A percentile compares a stretch with the other conserved stretches of the same genome.
Evolutionary conservation across 2,329 filamentous ascomycete species (phyloP).

Genomic region (Rhytidhysteron rufulum): DNA sequence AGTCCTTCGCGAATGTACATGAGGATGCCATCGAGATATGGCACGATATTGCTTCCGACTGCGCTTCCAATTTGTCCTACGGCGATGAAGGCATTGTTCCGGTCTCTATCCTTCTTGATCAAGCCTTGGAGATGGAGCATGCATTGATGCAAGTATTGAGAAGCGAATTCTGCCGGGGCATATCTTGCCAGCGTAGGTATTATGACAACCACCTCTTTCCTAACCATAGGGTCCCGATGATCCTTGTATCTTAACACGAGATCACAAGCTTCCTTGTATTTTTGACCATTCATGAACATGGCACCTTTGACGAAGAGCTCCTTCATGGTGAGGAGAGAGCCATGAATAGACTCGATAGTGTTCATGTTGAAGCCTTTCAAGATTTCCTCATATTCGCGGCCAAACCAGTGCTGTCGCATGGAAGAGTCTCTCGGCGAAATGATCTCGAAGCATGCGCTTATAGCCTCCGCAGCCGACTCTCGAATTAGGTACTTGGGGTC

Average conservation of each 20-base stretch:
- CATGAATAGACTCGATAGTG: conserved; percentile 85
- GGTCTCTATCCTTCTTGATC: conserved; percentile 83
- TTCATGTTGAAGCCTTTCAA: conserved; percentile 70
- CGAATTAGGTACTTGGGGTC: conserved; percentile 89
- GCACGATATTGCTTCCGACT: conserved; percentile 89
- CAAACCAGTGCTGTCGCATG: conserved; percentile 83
- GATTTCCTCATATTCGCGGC: conserved; percentile 84
- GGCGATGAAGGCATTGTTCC: conserved; percentile 91
- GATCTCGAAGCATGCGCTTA: conserved; percentile 93
- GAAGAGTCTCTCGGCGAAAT: conserved; percentile 88
- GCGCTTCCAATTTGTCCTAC: conserved; percentile 96
- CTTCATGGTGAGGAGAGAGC: conserved; percentile 87
- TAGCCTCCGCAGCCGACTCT: conserved; percentile 85
- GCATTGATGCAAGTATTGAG: conserved; percentile 85
- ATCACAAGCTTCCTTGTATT: conserved; percentile 86
- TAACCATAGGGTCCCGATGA: conserved; percentile 80
- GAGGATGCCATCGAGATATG: conserved; percentile 90
- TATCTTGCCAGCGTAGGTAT: conserved; percentile 93
- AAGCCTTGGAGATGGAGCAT: conserved; percentile 95
- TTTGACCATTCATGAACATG: conserved; percentile 96
- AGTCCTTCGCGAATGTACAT: conserved; percentile 91
- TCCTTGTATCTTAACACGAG: conserved; percentile 91
- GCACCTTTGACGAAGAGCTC: conserved; percentile 91
- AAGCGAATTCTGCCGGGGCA: conserved; percentile 83
- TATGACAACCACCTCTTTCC: conserved; percentile 83